phyloP scores from a whole-genome alignment of 345 rosid genomes.

The Ailanthus altissimus region DNA sequence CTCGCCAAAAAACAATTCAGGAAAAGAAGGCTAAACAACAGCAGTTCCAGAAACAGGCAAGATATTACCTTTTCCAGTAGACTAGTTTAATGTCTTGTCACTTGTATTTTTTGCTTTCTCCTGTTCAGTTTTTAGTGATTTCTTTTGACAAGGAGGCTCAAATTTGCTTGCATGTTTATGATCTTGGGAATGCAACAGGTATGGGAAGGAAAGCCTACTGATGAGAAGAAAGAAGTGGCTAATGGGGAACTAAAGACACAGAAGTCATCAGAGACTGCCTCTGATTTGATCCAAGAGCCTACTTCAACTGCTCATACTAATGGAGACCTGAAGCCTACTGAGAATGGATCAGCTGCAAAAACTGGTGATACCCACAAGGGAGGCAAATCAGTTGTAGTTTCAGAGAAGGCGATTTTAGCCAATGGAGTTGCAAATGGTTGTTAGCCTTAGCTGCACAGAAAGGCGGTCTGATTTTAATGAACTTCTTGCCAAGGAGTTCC shows the following conservation, averaged over 20 bases:
- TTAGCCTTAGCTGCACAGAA: slow-evolving; percentile 30
- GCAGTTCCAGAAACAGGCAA: slow-evolving; percentile 65
- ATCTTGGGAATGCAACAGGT: slow-evolving; percentile 38
- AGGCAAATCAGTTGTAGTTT: slow-evolving; percentile 29
- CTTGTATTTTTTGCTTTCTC: not conserved
- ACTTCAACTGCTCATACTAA: slow-evolving; percentile 25
- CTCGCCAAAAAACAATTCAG: slow-evolving; percentile 71
- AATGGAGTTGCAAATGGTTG: slow-evolving; percentile 43
- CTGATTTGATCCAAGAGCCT: slow-evolving; percentile 36
- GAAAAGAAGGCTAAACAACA: slow-evolving; percentile 84
- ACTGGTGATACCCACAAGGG: slow-evolving; percentile 22
- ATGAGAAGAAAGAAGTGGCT: slow-evolving; percentile 38
- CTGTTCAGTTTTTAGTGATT: not conserved
- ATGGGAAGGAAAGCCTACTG: slow-evolving; percentile 41
- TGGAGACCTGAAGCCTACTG: slow-evolving; percentile 34
- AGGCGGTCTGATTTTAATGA: slow-evolving; percentile 20
- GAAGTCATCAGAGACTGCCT: slow-evolving; percentile 23
- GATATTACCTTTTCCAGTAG: not conserved
- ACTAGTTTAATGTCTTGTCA: not conserved
- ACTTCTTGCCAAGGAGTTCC: not conserved
- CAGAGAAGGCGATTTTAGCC: slow-evolving; percentile 21
- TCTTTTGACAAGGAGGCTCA: not conserved
- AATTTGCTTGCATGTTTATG: not conserved
- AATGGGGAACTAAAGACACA: slow-evolving; percentile 18
- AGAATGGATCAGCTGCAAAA: slow-evolving; percentile 37